Evolutionary conservation across 2,329 filamentous ascomycete genomes (phyloP), one percentile per base, ranked within the genome.

Genomic region (Ophiosphaerella herpotricha): DNA sequence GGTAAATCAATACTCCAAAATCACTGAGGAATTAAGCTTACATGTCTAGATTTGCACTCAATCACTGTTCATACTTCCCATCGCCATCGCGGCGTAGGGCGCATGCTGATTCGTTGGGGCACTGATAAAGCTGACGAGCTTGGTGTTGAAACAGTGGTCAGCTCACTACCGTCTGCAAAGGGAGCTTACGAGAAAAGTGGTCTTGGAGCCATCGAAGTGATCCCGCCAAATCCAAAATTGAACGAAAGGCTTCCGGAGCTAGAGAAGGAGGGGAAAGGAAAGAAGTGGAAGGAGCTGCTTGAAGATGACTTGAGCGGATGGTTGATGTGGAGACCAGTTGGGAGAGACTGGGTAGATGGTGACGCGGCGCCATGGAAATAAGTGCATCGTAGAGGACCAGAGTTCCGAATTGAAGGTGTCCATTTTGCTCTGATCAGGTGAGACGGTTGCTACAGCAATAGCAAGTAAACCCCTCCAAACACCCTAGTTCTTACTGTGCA

Each of bases 51-150:
- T 37, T 57, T 63, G 2, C 41, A 41, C 12, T 55, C 55, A 3
- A 40, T 65, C 13, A 36, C 50, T 12, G 60, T 63, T 2, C 33
- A 54, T 36, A 70, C 71, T 0, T 54, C 55, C 0, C 63, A 74
- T 44, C 65, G 72, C 8, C 54, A 63, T 7, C 67, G 68, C 7
- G 74, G 74, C 2, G 63, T 63, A 5, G 74, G 69, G 5, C 50
- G 65, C 4, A 63, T 72, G 40, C 59, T 76, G 31, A 57, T 77
- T 24, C 61, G 68, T 16, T 76, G 72, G 66, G 74, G 75, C 5
- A 70, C 63, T 3, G 58, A 64, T 1, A 66, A 74, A n/a, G 73
- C 50, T 1, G 70, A 74, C 43, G 63, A 64, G n/a, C 52, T 73
- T 24, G 67, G 55, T 2, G 54, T 65, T 16, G 60, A 63, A 29